Evolutionary conservation across 345 rosid genomes (phyloP), one percentile per base, ranked within the genome.

Genomic region (Psidium friedrichsthalianum): DNA sequence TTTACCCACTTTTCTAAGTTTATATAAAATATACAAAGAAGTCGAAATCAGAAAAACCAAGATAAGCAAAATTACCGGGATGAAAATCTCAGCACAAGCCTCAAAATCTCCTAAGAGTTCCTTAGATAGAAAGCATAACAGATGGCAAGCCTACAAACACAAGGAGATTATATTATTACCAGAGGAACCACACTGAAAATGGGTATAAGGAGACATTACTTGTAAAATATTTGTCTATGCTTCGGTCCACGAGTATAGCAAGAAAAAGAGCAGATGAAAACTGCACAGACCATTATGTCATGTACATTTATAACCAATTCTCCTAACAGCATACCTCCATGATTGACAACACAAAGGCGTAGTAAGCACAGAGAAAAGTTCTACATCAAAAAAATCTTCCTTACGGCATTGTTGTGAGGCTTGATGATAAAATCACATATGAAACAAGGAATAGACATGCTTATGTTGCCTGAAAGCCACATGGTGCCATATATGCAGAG

Each of bases 21-120:
- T 82, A 69, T 74, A 57, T 51, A n/a, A 27, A 13, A 57, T 21
- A 6, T 57, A 47, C 57, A 32, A 81, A 58, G 20, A 58, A 85
- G 74, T 44, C 12, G 2, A 82, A 61, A 51, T 82, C 7, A 15
- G 82, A 64, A 10, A 14, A 82, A 82, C 9, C 74, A 22, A 86
- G 52, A 51, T 15, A 8, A 58, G 83, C 27, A 57, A 89, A 89
- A 97, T 92, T 92, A 97, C 99, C 32, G 98, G 99, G 88, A 97
- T 93, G 88, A 97, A 94, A 84, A 91, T 89, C 93, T 97, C 99
- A 49, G 99, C 99, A 92, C 98, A 97, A 1, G 95, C 90, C 89
- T 97, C 99, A 88, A 97, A 97, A 91, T 97, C 99, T 84, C 99
- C 98, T 91, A 97, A 90, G 59, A 95, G 97, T 82, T 97, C 99